A percentile compares a stretch with the other conserved stretches of the same genome.
Conservation (phyloP, 805 yeast species). For the Starmerella geochares region DNA sequence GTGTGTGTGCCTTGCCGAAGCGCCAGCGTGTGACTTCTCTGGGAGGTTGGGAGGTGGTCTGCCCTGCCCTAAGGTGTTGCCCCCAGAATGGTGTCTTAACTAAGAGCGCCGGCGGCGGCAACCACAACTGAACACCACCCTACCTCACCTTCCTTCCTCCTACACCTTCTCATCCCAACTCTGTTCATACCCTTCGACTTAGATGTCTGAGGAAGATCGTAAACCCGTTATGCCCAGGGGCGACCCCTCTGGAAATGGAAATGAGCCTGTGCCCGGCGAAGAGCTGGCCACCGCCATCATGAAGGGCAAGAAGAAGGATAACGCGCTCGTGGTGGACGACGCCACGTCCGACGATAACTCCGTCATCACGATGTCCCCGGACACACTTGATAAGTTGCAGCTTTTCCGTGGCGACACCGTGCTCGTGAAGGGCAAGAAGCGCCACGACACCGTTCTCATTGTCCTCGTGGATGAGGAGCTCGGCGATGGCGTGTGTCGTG, state of each 20-base stretch:
- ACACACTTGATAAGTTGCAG: conserved; percentile 89
- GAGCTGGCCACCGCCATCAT: conserved; percentile 94
- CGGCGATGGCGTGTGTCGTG: conserved; percentile 87
- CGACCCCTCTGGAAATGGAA: conserved; percentile 20
- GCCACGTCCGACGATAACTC: conserved; percentile 94
- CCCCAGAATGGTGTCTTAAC: conserved; percentile 1
- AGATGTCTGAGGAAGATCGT: conserved; percentile 27
- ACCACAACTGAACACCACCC: conserved; percentile 2
- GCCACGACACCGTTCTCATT: conserved; percentile 93
- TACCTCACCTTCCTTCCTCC: neutral
- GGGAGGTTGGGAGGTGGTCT: conserved; percentile 1
- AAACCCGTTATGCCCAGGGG: conserved; percentile 37
- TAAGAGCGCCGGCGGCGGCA: conserved; percentile 6
- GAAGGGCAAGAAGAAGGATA: conserved; percentile 95
- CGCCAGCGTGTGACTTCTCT: neutral
- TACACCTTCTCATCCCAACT: neutral
- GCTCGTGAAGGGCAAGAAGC: conserved; percentile 91
- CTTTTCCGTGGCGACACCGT: conserved; percentile 98
- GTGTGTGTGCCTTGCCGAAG: neutral
- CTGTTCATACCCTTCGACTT: neutral
- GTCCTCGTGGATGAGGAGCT: conserved; percentile 94
- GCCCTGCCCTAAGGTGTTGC: conserved; percentile 3
- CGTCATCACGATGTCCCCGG: conserved; percentile 86
- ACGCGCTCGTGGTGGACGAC: conserved; percentile 89
- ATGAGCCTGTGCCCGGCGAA: conserved; percentile 32